A percentile compares a stretch with the other conserved stretches of the same genome.
These are phyloP conservation scores for Boletus rex-veris DNA, from an alignment of 768 basidiomycete genomes.

Conservation along the genomic window DNA sequence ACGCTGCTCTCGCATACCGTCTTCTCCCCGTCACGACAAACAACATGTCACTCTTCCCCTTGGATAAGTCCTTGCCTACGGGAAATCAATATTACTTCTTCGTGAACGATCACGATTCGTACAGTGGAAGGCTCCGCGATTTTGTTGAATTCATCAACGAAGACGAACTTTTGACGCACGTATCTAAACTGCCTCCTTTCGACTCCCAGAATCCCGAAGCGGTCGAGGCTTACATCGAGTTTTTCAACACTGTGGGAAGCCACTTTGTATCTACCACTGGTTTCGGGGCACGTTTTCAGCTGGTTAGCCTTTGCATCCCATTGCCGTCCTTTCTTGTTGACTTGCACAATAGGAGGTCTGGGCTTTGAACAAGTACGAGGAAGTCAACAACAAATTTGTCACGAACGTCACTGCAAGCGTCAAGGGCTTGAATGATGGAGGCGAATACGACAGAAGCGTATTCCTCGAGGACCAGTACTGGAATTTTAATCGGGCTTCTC, in stretches of 20 bases:
- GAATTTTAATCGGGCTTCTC: slow-evolving; percentile 2
- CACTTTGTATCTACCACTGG: neutral
- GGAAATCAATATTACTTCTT: slow-evolving; percentile 5
- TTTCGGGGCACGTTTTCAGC: slow-evolving; percentile 4
- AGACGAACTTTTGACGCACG: slow-evolving; percentile 1
- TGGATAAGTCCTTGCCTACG: slow-evolving; percentile 3
- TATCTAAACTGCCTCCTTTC: neutral
- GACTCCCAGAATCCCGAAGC: neutral
- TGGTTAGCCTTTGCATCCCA: neutral
- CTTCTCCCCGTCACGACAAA: slow-evolving; percentile 1
- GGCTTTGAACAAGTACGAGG: slow-evolving; percentile 7
- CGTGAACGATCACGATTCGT: neutral
- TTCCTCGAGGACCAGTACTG: neutral
- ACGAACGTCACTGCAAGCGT: slow-evolving; percentile 7
- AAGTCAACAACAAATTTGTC: slow-evolving; percentile 2
- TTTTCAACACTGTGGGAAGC: slow-evolving; percentile 7
- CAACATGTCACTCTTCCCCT: slow-evolving; percentile 1
- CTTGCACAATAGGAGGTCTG: slow-evolving; percentile 1
- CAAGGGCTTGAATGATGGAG: slow-evolving; percentile 6
- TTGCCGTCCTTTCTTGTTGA: neutral
- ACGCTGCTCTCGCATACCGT: slow-evolving; percentile 3
- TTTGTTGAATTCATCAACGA: slow-evolving; percentile 5
- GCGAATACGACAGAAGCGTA: neutral
- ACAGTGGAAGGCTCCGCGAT: slow-evolving; percentile 1
- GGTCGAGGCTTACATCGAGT: slow-evolving; percentile 2